These are phyloP conservation scores for Lactarius vividus DNA, from an alignment of 768 basidiomycete genomes.

Conservation along the genomic window DNA sequence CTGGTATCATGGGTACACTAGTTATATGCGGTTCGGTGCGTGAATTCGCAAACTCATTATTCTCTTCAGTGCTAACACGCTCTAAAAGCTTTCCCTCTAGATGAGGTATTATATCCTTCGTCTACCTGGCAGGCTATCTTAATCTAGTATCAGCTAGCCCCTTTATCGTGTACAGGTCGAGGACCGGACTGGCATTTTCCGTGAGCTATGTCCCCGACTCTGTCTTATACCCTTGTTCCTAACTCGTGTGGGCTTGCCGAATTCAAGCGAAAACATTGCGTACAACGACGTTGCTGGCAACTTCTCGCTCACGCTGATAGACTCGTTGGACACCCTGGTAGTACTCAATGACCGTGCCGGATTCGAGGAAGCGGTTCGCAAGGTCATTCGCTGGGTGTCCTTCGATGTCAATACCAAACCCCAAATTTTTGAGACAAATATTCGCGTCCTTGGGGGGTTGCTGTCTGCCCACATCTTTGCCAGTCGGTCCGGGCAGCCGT, in stretches of 20 bases:
- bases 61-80: conserved; percentile 18
- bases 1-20: conserved; percentile 89
- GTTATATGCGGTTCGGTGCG: conserved; percentile 82
- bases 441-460: conserved; percentile 89
- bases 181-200: conserved; percentile 86
- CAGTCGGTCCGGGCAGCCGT: conserved; percentile 59
- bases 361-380: conserved; percentile 81
- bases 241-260: conserved; percentile 33
- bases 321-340: conserved; percentile 86
- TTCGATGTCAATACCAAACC: conserved; percentile 95
- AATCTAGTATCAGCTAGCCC: conserved; percentile 59
- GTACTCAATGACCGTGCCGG: conserved; percentile 75
- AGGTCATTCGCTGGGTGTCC: conserved; percentile 77
- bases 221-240: neutral
- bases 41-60: conserved; percentile 25
- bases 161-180: conserved; percentile 80
- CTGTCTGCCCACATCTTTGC: conserved; percentile 83
- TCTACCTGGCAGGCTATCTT: conserved; percentile 17
- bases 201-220: conserved; percentile 44
- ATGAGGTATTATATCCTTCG: conserved; percentile 54
- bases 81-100: conserved; percentile 71
- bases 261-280: conserved; percentile 61
- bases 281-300: conserved; percentile 94
- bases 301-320: conserved; percentile 80
- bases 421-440: conserved; percentile 98